A percentile compares a stretch with the other conserved stretches of the same genome.
phyloP scores from a whole-genome alignment of 257 asterid species.

The Capsicum pubescens region DNA sequence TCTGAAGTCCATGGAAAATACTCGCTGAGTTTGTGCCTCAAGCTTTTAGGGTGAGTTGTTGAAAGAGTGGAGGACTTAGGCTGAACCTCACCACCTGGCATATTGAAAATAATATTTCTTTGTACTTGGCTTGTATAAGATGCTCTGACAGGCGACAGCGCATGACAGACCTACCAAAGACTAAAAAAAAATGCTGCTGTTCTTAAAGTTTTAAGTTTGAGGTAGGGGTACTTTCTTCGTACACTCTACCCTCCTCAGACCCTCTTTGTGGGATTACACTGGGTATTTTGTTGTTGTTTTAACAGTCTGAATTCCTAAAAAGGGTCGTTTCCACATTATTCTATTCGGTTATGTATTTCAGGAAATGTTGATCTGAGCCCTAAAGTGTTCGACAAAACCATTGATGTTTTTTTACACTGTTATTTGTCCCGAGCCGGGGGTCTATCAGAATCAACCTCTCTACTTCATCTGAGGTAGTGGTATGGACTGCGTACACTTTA shows the following conservation, averaged over 20 bases:
- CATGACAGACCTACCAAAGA: not conserved
- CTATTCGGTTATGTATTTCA: not conserved
- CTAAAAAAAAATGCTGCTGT: no score
- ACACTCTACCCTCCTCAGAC: no score
- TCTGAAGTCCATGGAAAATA: not conserved
- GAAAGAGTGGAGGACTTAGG: not conserved
- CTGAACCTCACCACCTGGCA: not conserved
- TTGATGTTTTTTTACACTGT: no score
- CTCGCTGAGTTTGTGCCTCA: not conserved
- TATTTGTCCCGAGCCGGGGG: no score
- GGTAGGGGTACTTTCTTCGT: no score
- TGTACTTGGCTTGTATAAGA: not conserved
- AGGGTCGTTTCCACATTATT: not conserved
- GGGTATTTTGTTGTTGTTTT: not conserved
- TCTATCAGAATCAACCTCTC: no score
- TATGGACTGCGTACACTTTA: no score
- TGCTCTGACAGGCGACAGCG: not conserved
- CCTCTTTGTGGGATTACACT: no score
- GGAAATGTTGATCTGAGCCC: not conserved
- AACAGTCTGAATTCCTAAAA: conserved; percentile 1
- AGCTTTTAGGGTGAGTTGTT: not conserved
- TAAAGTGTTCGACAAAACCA: no score
- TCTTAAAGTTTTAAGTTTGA: no score
- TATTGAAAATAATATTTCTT: not conserved
- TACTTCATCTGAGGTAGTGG: no score